phyloP scores from a whole-genome alignment of 495 filamentous ascomycete genomes.

The Hypoxylon fragiforme region DNA sequence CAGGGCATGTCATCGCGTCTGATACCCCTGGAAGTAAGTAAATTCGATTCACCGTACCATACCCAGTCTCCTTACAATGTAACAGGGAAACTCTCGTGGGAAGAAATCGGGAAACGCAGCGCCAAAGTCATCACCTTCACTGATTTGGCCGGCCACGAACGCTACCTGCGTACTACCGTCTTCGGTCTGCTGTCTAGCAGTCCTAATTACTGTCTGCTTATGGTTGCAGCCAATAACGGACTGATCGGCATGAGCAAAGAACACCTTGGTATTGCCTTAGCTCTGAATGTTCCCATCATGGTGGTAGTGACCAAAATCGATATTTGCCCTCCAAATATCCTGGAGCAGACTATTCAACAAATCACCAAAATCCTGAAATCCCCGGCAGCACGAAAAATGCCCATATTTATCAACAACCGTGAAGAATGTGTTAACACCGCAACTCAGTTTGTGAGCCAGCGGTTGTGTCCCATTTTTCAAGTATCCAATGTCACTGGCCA shows the following conservation, averaged over 20 bases:
- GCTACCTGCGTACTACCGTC: slow-evolving; percentile 93
- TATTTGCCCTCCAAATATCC: slow-evolving; percentile 94
- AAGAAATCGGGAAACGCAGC: slow-evolving; percentile 94
- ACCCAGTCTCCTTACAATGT: neutral
- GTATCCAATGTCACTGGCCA: slow-evolving; percentile 96
- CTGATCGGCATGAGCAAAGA: slow-evolving; percentile 98
- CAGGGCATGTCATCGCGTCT: slow-evolving; percentile 80
- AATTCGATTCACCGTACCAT: neutral
- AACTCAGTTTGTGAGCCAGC: slow-evolving; percentile 91
- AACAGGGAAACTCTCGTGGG: slow-evolving; percentile 75
- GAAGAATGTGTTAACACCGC: slow-evolving; percentile 94
- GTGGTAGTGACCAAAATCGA: slow-evolving; percentile 99
- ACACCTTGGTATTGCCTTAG: slow-evolving; percentile 92
- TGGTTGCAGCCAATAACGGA: slow-evolving; percentile 98
- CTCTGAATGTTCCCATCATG: slow-evolving; percentile 96
- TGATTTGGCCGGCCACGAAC: slow-evolving; percentile 93
- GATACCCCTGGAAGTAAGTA: slow-evolving; percentile 76
- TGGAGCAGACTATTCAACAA: slow-evolving; percentile 92
- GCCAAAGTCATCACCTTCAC: slow-evolving; percentile 97
- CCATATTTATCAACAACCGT: slow-evolving; percentile 91
- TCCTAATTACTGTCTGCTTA: slow-evolving; percentile 95
- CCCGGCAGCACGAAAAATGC: slow-evolving; percentile 91
- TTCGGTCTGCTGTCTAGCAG: slow-evolving; percentile 93
- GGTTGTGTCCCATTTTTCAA: slow-evolving; percentile 97
- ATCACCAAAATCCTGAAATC: slow-evolving; percentile 90